Evolutionary conservation across 169 alveolate species (phyloP).

Genomic region (Toxoplasma gondii): DNA sequence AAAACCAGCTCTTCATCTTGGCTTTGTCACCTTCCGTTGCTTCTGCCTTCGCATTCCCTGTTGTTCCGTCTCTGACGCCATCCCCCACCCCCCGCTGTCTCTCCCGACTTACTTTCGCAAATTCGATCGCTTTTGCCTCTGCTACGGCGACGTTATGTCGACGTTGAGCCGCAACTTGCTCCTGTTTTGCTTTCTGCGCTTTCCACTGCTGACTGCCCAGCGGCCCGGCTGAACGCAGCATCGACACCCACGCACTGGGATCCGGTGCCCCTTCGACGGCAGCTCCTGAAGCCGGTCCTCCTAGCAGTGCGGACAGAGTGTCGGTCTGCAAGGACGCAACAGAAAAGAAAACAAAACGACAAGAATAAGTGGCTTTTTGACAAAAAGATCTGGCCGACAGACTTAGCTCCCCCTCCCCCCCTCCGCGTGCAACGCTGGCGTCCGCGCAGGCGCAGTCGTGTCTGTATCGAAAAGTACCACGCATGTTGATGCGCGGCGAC

Average conservation of each 20-base stretch:
- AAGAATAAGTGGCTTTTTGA: too few species aligned
- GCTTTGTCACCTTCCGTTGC: neutral
- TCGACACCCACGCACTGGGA: neutral
- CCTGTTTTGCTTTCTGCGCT: neutral
- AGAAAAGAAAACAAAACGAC: neutral
- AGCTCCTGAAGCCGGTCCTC: neutral
- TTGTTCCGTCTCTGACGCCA: neutral
- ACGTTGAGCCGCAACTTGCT: neutral
- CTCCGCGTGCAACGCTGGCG: too few species aligned
- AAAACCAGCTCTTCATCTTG: too few species aligned
- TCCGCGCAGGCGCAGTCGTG: too few species aligned
- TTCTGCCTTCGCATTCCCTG: neutral
- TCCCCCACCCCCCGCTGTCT: neutral
- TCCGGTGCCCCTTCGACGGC: slow-evolving; percentile 21
- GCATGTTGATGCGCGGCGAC: too few species aligned
- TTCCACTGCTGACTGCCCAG: neutral
- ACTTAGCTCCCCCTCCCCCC: too few species aligned
- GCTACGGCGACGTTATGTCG: neutral
- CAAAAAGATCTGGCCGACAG: too few species aligned
- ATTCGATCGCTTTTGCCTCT: slow-evolving; percentile 27
- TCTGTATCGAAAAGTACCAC: too few species aligned
- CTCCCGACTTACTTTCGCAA: slow-evolving; percentile 11
- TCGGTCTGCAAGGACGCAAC: neutral
- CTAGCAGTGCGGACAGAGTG: neutral
- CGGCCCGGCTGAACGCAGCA: neutral